Evolutionary conservation across 352 stramenopile species (phyloP), one percentile per base, ranked within the genome.

Genomic region (Aphanomyces euteiches): DNA sequence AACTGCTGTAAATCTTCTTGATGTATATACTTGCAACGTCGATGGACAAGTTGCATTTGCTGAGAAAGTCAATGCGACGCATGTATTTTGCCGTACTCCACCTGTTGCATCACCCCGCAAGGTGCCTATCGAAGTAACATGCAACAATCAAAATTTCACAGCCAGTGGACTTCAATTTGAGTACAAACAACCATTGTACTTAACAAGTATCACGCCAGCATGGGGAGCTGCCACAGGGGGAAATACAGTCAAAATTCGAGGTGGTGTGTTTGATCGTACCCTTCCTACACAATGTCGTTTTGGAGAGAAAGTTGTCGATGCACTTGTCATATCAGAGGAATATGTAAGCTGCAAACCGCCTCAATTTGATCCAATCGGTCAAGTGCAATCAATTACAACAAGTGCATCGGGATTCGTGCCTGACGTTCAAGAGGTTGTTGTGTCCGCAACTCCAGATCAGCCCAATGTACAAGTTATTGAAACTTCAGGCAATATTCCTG

Each of bases 211-310:
- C 48, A 80, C 82, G 39, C 88, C 87, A 12, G 72, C 77, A 5
- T 88, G 79, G 57, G 88, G 88, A 4, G 78, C 90, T 56, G 75
- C 90, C 15, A 77, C 79, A 56, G 87, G 87, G 13, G 83, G 85
- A 3, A 77, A 81, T 34, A 47, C 76, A 6, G 77, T 95, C 0
- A 67, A 81, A 8, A 54, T 95, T 8, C 73, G 78, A 7, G 88
- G 88, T n/a, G 87, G 80, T 0, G 77, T 79, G 38, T 93, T 95
- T 50, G 77, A 76, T 3, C 78, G 79, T 36, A 68, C 72, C 17
- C 66, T 84, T 17, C 66, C 79, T 4, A 59, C 96, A 7, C 39
- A 75, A 3, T 98, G 93, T 75, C 84, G 88, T 12, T 98, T 98
- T 79, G 93, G 91, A 48, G 82, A 96, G 10, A 76, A 78, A 6